Evolutionary conservation across 345 rosid genomes (phyloP), one percentile per base, ranked within the genome.

Genomic region (Adansonia digitata): DNA sequence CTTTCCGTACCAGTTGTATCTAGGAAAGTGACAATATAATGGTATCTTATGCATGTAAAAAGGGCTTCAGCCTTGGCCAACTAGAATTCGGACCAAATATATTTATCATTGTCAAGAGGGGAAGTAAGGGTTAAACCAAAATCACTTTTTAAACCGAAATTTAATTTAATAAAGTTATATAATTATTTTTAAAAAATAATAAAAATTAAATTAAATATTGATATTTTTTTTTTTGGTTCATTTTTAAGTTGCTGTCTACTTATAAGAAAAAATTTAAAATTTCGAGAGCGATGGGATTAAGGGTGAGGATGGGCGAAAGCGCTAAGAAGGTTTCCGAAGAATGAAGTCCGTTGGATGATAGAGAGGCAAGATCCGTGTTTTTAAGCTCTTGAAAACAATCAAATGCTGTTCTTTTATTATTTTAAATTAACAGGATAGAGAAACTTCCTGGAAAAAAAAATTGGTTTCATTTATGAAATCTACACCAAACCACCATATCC

Each of bases 391-490:
- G 31, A 15, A 55, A 24, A 55, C 14, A 20, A n/a, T 20, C 26
- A 4, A 52, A 55, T 10, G 27, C 6, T 13, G 4, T 11, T 31
- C 3, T 31, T 31, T 31, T 31, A 31, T 31, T 1, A 31, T 31
- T n/a, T n/a, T n/a, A n/a, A n/a, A n/a, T n/a, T n/a, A n/a, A n/a
- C n/a, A n/a, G 48, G 9, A 57, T 52, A 14, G 67, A 80, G 87
- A 82, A 86, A 76, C 77, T 81, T 86, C 84, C 64, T 22, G 82
- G 84, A 82, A 84, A 72, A 68, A 48, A 77, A 29, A 56, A 35
- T 27, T 27, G 1, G 18, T 5, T 10, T 49, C 59, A n/a, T 63
- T n/a, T 37, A 63, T 63, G 27, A 69, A 69, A 48, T 76, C 78
- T 52, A 63, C 76, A 71, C 68, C 85, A 69, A 71, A 80, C 87